Percentiles rank a stretch among this genome's conserved stretches.
Evolutionary conservation across 768 basidiomycete genomes (phyloP).

Genomic region (Mycena galopus): DNA sequence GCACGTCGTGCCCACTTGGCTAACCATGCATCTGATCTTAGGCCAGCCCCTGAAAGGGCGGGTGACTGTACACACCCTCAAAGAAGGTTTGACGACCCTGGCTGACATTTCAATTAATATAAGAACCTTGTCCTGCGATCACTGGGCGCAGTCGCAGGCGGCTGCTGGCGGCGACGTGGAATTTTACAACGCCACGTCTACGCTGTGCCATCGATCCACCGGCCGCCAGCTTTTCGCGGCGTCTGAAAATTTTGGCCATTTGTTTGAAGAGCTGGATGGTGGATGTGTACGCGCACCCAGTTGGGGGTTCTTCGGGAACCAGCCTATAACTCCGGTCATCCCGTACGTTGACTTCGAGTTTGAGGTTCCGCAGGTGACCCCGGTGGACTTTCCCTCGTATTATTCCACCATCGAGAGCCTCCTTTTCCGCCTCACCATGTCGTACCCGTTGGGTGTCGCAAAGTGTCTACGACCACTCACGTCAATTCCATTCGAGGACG

Average conservation of each 20-base stretch:
- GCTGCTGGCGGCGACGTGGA: not conserved
- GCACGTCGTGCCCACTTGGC: not conserved
- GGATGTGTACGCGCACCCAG: too few relatives aligned
- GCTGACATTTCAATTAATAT: conserved; percentile 5
- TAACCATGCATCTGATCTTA: not conserved
- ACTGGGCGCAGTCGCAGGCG: conserved; percentile 15
- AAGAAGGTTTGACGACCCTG: conserved; percentile 17
- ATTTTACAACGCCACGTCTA: not conserved
- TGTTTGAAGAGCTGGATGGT: too few relatives aligned
- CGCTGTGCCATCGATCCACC: too few relatives aligned
- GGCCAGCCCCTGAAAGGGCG: conserved; percentile 18
- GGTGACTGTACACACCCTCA: conserved; percentile 4
- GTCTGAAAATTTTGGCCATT: too few relatives aligned
- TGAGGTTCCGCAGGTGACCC: not conserved
- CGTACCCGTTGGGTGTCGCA: conserved; percentile 5
- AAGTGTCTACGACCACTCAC: not conserved
- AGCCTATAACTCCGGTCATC: not conserved
- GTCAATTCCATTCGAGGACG: too few relatives aligned
- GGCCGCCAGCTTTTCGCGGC: too few relatives aligned
- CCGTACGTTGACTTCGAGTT: conserved; percentile 19
- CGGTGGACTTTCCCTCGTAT: conserved; percentile 17
- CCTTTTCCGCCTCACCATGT: not conserved
- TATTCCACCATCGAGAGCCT: not conserved
- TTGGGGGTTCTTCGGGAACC: too few relatives aligned
- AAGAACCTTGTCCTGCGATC: not conserved